Evolutionary conservation across 2,329 filamentous ascomycete genomes (phyloP), one percentile per base, ranked within the genome.

Genomic region (Alternaria atra): DNA sequence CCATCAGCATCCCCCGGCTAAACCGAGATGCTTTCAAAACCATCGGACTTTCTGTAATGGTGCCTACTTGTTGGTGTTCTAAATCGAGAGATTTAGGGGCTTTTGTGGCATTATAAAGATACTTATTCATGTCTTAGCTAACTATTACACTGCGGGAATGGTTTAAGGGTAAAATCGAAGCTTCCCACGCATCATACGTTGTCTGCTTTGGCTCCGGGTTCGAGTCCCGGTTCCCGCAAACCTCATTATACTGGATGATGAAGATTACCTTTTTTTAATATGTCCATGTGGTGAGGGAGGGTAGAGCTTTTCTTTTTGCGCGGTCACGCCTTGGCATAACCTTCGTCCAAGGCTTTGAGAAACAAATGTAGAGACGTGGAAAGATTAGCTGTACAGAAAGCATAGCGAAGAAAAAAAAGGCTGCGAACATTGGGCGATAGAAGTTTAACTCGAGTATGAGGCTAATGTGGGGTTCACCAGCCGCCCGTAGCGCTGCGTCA

Each of bases 101-200:
- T 2, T 2, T 39, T 5, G 1, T 17, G 6, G 8, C 8, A 10
- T 10, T 4, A 17, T 37, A 29, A 5, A 2, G 2, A 6, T 27
- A 17, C 17, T 25, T 13, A 6, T 9, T 0, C n/a, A 1, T 0
- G 20, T 20, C 0, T 6, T 10, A 32, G 23, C 9, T 32, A 34
- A 37, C 15, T 15, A 12, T 25, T 13, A 23, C 3, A 32, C 13
- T 44, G 70, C 71, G 62, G 54, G 58, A 59, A 68, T 73, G 67
- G 70, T 73, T 73, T 72, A 73, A 64, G 51, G 71, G 71, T 73
- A 72, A 68, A 73, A 73, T 73, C 68, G 57, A 66, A 67, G 71
- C 70, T 73, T 73, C 70, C 71, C 70, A 73, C 67, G 51, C 55
- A 20, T 43, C 25, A 48, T 44, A 60, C 48, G 34, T 46, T 42